phyloP scores from a whole-genome alignment of 257 asterid genomes.

The Solanum habrochaites region DNA sequence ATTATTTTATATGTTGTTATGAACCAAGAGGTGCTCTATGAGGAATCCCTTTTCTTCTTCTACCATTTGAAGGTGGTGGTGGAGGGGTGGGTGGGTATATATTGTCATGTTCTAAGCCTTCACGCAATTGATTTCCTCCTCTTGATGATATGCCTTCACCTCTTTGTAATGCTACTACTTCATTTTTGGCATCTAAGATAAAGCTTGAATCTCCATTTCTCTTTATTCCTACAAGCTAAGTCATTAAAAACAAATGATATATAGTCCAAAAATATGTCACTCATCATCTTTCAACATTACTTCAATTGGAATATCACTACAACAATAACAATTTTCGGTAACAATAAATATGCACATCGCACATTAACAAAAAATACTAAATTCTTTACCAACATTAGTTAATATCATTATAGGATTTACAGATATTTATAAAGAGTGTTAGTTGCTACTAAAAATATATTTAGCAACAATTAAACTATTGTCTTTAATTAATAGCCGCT shows the following conservation, averaged over 20 bases:
- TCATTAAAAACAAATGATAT: background rate
- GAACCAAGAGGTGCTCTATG: slow-evolving; percentile 91
- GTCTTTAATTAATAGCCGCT: no score
- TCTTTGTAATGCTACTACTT: slow-evolving; percentile 23
- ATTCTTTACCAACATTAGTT: no score
- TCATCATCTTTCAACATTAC: background rate
- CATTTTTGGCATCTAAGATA: slow-evolving; percentile 41
- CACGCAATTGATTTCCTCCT: slow-evolving; percentile 60
- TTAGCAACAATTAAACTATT: no score
- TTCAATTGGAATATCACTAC: background rate
- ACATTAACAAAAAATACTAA: background rate
- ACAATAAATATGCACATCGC: background rate
- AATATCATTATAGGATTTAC: background rate
- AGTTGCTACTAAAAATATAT: background rate
- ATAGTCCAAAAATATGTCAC: background rate
- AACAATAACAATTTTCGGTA: no score
- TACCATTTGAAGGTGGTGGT: slow-evolving; percentile 54
- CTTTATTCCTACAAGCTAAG: slow-evolving; percentile 84
- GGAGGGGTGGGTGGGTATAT: slow-evolving; percentile 86
- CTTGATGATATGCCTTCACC: slow-evolving; percentile 49
- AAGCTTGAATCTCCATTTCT: slow-evolving; percentile 66
- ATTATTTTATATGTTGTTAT: slow-evolving; percentile 5
- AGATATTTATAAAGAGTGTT: background rate
- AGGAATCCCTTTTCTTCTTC: slow-evolving; percentile 97
- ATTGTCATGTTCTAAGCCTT: slow-evolving; percentile 62